Evolutionary conservation across 768 basidiomycete genomes (phyloP).

Genomic region (Baorangia bicolor): DNA sequence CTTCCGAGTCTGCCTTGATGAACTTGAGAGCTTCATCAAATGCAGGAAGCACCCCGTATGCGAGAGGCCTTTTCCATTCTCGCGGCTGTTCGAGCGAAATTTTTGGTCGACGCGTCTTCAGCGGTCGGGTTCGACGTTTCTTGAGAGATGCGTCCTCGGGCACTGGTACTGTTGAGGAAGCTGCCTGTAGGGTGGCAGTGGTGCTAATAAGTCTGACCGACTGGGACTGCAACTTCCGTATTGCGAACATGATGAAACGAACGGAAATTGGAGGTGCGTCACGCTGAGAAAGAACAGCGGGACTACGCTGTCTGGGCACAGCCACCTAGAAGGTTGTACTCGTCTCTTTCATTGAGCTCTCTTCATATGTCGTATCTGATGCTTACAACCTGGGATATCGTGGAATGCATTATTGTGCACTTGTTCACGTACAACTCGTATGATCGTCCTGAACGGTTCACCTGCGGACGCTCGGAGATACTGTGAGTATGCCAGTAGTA

Average conservation of each 20-base stretch:
- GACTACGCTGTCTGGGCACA: too few species aligned
- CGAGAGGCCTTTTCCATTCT: conserved; percentile 65
- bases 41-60: conserved; percentile 62
- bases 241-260: conserved; percentile 17
- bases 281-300: not conserved
- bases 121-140: conserved; percentile 11
- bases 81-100: conserved; percentile 54
- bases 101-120: conserved; percentile 43
- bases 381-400: too few species aligned
- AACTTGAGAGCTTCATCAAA: conserved; percentile 84
- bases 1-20: conserved; percentile 60
- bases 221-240: conserved; percentile 10
- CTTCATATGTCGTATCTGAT: too few species aligned
- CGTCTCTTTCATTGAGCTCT: too few species aligned
- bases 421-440: too few species aligned
- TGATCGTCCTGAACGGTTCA: too few species aligned
- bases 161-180: conserved; percentile 3
- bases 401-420: too few species aligned
- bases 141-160: conserved; percentile 1
- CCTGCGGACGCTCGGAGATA: too few species aligned
- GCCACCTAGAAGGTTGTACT: too few species aligned
- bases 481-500: too few species aligned
- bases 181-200: conserved; percentile 2
- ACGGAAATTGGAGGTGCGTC: not conserved
- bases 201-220: conserved; percentile 8